Base-by-base conservation (phyloP, 164 flowering plant genomes). In the Taxillus chinensis region DNA sequence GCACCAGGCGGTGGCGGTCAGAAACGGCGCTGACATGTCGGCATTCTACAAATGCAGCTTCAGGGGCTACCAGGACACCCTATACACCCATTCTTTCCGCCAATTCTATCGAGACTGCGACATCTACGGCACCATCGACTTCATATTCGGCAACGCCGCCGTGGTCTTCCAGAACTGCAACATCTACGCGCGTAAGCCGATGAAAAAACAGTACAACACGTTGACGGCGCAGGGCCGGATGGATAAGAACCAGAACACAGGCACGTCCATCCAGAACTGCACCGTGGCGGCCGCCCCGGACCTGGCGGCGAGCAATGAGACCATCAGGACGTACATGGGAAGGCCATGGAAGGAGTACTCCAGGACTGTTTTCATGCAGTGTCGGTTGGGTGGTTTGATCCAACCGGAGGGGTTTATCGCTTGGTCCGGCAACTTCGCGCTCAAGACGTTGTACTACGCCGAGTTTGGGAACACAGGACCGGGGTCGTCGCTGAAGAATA, bases 81-180 rank as follows among this genome's bases (percentile, higher is more conserved):
- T 79, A 27, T 79, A 74, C 59, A 63, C 83, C 4, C 80, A 79
- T 59, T 75, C 77, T 6, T 59, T 72, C 15, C 55, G 80, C 45
- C 83, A 79, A 55, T 79, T 77, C 72, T 79, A 79, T 57, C 65
- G 72, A 56, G 77, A 77, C 53, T 79, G 83, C 12, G 80, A 75
- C 63, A 63, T 88, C 39, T 82, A 79, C 45, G 91, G 95, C 48
- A 88, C 91, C 0, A 70, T 88, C 3, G 95, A 85, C 55, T 87
- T 85, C 82, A 76, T 87, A 6, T 87, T 85, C 56, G 95, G 95
- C 9, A 78, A 86, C 62, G 80, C 87, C 0, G 86, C 85, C 1
- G 89, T 65, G 0, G 82, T 86, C 6, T 69, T 86, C 54, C 87
- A 86, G 39, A 77, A 69, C 54, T 82, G 87, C 74, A 84, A 71